phyloP scores from a whole-genome alignment of 1,284 basidiomycete genomes.

The Sporisorium scitamineum region DNA sequence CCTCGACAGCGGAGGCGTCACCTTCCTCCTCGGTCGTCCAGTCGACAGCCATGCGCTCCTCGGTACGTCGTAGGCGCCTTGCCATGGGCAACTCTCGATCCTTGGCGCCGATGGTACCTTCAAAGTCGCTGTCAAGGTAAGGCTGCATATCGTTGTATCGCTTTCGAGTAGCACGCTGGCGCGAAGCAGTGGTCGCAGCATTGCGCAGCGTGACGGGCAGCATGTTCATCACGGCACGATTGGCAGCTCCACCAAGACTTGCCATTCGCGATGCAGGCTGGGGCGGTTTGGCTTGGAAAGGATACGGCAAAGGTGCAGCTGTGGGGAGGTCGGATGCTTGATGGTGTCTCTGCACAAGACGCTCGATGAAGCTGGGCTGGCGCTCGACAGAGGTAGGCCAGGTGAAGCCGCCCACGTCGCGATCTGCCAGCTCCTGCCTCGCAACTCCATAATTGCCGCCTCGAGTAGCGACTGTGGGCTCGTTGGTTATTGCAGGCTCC shows the following conservation, averaged over 20 bases:
- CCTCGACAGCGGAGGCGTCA: slow-evolving; percentile 19
- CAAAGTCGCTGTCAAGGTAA: slow-evolving; percentile 57
- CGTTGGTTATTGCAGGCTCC: slow-evolving; percentile 12
- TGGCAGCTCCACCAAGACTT: slow-evolving; percentile 38
- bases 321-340: slow-evolving; percentile 22
- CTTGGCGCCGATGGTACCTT: slow-evolving; percentile 57
- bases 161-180: slow-evolving; percentile 31
- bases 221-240: slow-evolving; percentile 44
- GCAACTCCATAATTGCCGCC: slow-evolving; percentile 44
- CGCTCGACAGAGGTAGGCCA: slow-evolving; percentile 34
- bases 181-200: slow-evolving; percentile 40
- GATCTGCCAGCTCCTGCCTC: slow-evolving; percentile 28
- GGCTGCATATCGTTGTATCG: slow-evolving; percentile 40
- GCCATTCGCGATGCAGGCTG: slow-evolving; percentile 45
- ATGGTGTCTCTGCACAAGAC: slow-evolving; percentile 35
- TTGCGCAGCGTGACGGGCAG: slow-evolving; percentile 41
- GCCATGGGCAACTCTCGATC: slow-evolving; percentile 59
- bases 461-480: neutral
- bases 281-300: slow-evolving; percentile 22
- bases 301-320: slow-evolving; percentile 25
- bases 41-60: slow-evolving; percentile 44
- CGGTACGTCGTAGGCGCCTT: slow-evolving; percentile 36
- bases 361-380: slow-evolving; percentile 49
- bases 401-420: slow-evolving; percentile 33
- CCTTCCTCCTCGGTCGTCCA: slow-evolving; percentile 46